These are phyloP conservation scores for Diplodia seriata DNA, from an alignment of 2,329 filamentous ascomycete species.

Conservation along the genomic window DNA sequence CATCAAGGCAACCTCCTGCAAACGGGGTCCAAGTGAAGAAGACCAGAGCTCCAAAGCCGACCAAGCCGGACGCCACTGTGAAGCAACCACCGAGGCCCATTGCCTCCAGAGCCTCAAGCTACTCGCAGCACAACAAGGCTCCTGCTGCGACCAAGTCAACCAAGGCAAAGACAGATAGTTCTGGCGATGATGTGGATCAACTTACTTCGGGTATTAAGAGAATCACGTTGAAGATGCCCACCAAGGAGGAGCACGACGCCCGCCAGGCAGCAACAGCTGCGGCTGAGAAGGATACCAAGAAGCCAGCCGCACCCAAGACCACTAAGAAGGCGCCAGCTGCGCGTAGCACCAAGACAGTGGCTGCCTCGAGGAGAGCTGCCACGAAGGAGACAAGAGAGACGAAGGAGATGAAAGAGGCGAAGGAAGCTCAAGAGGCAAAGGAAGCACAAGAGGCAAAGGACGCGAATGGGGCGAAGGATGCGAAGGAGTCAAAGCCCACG, in stretches of 20 bases:
- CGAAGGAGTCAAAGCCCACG: neutral
- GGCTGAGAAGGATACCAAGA: slow-evolving; percentile 47
- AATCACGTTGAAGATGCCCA: slow-evolving; percentile 65
- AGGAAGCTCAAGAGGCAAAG: slow-evolving; percentile 26
- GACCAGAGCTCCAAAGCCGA: slow-evolving; percentile 56
- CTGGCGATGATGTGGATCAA: slow-evolving; percentile 55
- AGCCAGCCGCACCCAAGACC: slow-evolving; percentile 44
- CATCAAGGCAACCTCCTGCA: slow-evolving; percentile 18
- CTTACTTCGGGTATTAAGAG: slow-evolving; percentile 62
- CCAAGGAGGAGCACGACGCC: slow-evolving; percentile 63
- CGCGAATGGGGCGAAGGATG: slow-evolving; percentile 12
- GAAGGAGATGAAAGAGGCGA: slow-evolving; percentile 7
- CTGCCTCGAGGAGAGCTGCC: slow-evolving; percentile 36
- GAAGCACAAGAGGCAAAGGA: slow-evolving; percentile 24
- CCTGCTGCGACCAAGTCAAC: neutral
- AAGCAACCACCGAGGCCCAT: slow-evolving; percentile 19
- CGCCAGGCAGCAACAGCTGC: slow-evolving; percentile 53
- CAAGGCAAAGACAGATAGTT: slow-evolving; percentile 34
- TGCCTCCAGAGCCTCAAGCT: slow-evolving; percentile 22
- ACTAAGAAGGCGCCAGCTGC: slow-evolving; percentile 37
- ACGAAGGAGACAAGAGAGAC: slow-evolving; percentile 4
- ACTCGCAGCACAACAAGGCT: slow-evolving; percentile 5
- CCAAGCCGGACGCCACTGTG: slow-evolving; percentile 8
- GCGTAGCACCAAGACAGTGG: slow-evolving; percentile 34
- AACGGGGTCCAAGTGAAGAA: slow-evolving; percentile 64